Base-by-base conservation (phyloP, 352 stramenopile species). In the Plasmopara viticola region DNA sequence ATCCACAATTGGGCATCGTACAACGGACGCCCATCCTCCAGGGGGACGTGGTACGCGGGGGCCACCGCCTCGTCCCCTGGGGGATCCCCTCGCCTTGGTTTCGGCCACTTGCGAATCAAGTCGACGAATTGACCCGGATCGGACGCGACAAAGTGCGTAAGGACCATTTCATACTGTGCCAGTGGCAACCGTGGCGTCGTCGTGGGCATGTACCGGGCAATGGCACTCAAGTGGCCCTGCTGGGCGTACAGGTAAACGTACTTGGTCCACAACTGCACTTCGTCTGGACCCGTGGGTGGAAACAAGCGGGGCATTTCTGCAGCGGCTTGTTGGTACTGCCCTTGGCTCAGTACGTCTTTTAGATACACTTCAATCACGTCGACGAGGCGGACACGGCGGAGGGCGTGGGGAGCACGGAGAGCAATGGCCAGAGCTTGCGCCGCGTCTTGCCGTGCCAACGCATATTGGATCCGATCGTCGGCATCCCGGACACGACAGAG, bases 221-320 rank as follows among this genome's bases (percentile, higher is more conserved):
- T 87, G 10, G 76, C 72, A 51, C 67, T 81, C 48, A 93, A 42
- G 42, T 90, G 78, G 0, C 78, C 78, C 28, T 77, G 77, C 54
- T 93, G 83, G 0, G 79, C 78, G 51, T 90, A 93, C 25, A 93
- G 73, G 42, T 93, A 93, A 3, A 93, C 74, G 50, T 90, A 93
- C n/a, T 90, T 93, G 48, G 90, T 78, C 82, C 82, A 93, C 13
- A 90, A 45, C 45, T 72, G 72, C 6, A 70, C 78, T 35, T 71
- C 87, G 15, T 84, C 72, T 29, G 90, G 74, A 8, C 53, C 56
- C n/a, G 63, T 68, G 9, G 78, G 20, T 25, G 20, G 59, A 60
- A 93, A 89, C 9, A 90, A 58, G 0, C 70, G 74, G 49, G 79
- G 69, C 46, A 90, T 85, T 54, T 90, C 83, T 40, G 90, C 76